Evolutionary conservation across 73 alveolate genomes (phyloP).

Genomic region (Symbiodinium natans): DNA sequence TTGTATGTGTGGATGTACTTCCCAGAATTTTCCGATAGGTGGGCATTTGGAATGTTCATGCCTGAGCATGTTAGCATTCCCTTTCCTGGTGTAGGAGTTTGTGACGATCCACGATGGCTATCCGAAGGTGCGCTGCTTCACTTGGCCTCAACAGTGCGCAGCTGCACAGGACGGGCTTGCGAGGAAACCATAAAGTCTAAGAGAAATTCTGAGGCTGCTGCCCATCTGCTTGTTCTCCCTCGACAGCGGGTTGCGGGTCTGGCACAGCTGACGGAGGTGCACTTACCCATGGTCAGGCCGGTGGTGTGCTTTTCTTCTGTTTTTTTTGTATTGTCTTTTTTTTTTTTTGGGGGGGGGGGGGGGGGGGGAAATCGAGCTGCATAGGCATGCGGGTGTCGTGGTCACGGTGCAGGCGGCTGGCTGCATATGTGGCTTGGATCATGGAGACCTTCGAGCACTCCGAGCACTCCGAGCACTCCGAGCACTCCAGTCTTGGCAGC

Average conservation of each 20-base stretch:
- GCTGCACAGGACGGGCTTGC: not conserved
- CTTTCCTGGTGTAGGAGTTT: slow-evolving; percentile 22
- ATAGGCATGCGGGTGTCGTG: no score
- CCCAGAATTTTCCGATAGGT: not conserved
- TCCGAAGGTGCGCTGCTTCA: slow-evolving; percentile 20
- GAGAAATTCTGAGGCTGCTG: slow-evolving; percentile 36
- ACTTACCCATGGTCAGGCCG: slow-evolving; percentile 47
- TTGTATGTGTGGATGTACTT: not conserved
- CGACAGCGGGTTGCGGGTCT: slow-evolving; percentile 40
- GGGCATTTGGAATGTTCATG: not conserved
- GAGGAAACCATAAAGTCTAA: not conserved
- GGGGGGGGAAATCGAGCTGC: no score
- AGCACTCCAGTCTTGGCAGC: not conserved
- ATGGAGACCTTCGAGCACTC: slow-evolving; percentile 14
- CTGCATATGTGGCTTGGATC: slow-evolving; percentile 80
- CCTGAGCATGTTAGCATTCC: not conserved
- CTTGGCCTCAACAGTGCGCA: no score
- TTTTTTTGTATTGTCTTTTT: no score
- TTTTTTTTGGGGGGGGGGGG: no score
- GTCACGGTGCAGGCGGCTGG: slow-evolving; percentile 60
- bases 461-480: slow-evolving; percentile 33
- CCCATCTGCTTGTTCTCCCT: slow-evolving; percentile 61
- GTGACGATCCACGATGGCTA: slow-evolving; percentile 82
- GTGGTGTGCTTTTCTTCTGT: no score
- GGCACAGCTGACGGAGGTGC: slow-evolving; percentile 32